Percentiles rank a stretch among this genome's conserved stretches.
Evolutionary conservation across 2,329 filamentous ascomycete genomes (phyloP).

Genomic region (Colletotrichum noveboracense): DNA sequence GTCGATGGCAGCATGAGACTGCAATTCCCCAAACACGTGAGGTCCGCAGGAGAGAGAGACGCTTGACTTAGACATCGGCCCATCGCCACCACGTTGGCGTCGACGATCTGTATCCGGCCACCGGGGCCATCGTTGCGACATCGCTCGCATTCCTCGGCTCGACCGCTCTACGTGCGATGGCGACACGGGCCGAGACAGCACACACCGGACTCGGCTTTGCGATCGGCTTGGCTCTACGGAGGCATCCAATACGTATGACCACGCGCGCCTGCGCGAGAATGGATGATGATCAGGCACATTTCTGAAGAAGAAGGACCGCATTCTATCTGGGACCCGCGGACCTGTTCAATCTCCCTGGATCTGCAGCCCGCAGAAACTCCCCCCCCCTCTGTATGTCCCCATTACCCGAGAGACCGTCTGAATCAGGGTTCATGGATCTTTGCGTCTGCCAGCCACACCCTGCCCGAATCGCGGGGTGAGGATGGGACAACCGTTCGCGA

Average conservation of each 20-base stretch:
- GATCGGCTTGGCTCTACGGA: background rate
- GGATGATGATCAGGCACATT: background rate
- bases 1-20: background rate
- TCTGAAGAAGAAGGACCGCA: background rate
- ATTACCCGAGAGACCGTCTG: background rate
- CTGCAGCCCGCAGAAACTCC: background rate
- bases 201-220: background rate
- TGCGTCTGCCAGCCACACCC: background rate
- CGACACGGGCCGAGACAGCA: background rate
- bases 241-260: background rate
- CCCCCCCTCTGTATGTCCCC: background rate
- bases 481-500: background rate
- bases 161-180: background rate
- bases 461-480: background rate
- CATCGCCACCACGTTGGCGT: slow-evolving; percentile 4
- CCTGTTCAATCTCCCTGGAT: background rate
- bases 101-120: slow-evolving; percentile 1
- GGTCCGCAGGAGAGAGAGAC: background rate
- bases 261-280: background rate
- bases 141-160: background rate
- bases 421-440: slow-evolving; percentile 14
- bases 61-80: slow-evolving; percentile 8
- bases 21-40: background rate
- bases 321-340: background rate
- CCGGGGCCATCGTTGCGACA: background rate